Evolutionary conservation across 2,329 filamentous ascomycete species (phyloP).

Genomic region (Aspergillus terreus): DNA sequence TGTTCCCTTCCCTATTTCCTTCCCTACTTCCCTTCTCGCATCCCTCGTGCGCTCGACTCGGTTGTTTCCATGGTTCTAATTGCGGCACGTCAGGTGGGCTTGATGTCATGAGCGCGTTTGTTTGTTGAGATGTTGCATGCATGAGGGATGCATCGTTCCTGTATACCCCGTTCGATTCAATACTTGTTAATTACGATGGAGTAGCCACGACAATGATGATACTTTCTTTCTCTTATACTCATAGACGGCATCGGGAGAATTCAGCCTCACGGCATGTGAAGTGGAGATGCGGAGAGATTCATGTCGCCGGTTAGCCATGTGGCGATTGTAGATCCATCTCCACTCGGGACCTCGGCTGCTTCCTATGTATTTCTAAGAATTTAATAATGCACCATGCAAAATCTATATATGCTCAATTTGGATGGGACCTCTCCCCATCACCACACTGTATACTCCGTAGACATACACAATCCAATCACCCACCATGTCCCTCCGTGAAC

Average conservation of each 20-base stretch:
- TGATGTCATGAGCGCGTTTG: conserved; percentile 19
- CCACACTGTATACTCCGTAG: not conserved
- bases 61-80: conserved; percentile 5
- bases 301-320: conserved; percentile 1
- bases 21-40: not conserved
- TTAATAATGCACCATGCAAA: no score
- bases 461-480: not conserved
- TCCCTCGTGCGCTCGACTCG: not conserved
- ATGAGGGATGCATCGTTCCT: conserved; percentile 15
- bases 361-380: no score
- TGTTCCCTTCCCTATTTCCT: conserved; percentile 2
- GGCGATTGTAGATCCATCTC: not conserved
- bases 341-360: not conserved
- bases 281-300: conserved; percentile 8
- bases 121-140: conserved; percentile 9
- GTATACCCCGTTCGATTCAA: conserved; percentile 21
- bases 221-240: not conserved
- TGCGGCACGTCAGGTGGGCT: conserved; percentile 13
- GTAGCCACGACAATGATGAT: not conserved
- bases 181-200: conserved; percentile 7
- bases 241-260: not conserved
- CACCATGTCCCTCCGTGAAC: conserved; percentile 31
- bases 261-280: not conserved
- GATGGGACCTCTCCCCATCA: not conserved
- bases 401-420: not conserved